A percentile compares a stretch with the other conserved stretches of the same genome.
Conservation (phyloP, 2,329 filamentous ascomycete genomes). For the Alternaria incomplexa region DNA sequence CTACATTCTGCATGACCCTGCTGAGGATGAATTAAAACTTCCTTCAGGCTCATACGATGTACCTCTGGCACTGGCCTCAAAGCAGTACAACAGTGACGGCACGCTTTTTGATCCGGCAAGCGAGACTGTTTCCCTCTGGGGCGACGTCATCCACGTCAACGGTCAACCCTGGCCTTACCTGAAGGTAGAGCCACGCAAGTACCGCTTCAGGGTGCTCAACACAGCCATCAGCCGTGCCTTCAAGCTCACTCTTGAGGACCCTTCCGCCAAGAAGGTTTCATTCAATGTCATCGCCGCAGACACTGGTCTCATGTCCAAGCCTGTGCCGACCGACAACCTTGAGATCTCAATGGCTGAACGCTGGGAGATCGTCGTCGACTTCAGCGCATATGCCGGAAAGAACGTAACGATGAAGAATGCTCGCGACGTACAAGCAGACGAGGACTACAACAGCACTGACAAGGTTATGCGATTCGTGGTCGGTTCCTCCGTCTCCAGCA, state of each 20-base stretch:
- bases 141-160: conserved; percentile 66
- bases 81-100: conserved; percentile 62
- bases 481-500: conserved; percentile 34
- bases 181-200: conserved; percentile 66
- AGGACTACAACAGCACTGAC: conserved; percentile 59
- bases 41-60: conserved; percentile 63
- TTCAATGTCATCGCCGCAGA: conserved; percentile 65
- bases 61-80: conserved; percentile 59
- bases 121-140: conserved; percentile 59
- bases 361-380: conserved; percentile 67
- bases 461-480: conserved; percentile 56
- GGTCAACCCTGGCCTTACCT: conserved; percentile 66
- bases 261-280: conserved; percentile 48
- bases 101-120: conserved; percentile 55
- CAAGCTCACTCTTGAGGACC: conserved; percentile 56
- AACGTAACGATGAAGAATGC: conserved; percentile 58
- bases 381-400: conserved; percentile 57
- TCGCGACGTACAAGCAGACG: conserved; percentile 55
- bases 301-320: conserved; percentile 50
- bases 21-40: conserved; percentile 58
- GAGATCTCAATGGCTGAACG: conserved; percentile 64
- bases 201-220: conserved; percentile 63
- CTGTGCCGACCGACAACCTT: conserved; percentile 54
- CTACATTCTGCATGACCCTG: conserved; percentile 61
- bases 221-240: conserved; percentile 51